Evolutionary conservation across 2,329 filamentous ascomycete species (phyloP).

Genomic region (Fusarium virguliforme): DNA sequence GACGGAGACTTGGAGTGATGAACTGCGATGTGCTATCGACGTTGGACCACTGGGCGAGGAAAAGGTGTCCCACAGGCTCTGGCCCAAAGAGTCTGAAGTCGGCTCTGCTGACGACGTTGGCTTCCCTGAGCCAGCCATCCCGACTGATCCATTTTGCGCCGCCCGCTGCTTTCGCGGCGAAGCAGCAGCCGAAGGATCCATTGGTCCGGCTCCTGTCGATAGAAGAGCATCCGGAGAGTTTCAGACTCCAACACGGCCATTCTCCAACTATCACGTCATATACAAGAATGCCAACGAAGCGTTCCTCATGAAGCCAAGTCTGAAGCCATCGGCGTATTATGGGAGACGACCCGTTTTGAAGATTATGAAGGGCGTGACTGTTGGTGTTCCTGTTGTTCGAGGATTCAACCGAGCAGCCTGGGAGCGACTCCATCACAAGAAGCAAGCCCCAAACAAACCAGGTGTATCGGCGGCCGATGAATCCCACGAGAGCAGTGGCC

Average conservation of each 20-base stretch:
- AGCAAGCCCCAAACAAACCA: slow-evolving; percentile 53
- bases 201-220: slow-evolving; percentile 54
- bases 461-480: slow-evolving; percentile 52
- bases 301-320: slow-evolving; percentile 87
- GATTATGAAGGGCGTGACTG: slow-evolving; percentile 85
- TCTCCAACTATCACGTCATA: slow-evolving; percentile 85
- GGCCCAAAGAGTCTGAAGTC: slow-evolving; percentile 72
- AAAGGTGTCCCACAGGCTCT: slow-evolving; percentile 88
- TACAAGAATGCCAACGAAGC: slow-evolving; percentile 85
- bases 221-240: slow-evolving; percentile 57
- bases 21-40: slow-evolving; percentile 90
- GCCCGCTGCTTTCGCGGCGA: slow-evolving; percentile 73
- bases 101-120: slow-evolving; percentile 34
- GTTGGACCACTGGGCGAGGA: slow-evolving; percentile 92
- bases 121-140: slow-evolving; percentile 60
- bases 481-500: slow-evolving; percentile 50
- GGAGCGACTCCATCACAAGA: slow-evolving; percentile 77
- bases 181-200: slow-evolving; percentile 69
- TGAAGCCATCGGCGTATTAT: slow-evolving; percentile 89
- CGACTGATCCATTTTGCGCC: slow-evolving; percentile 72
- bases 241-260: slow-evolving; percentile 68
- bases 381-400: slow-evolving; percentile 90
- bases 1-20: slow-evolving; percentile 93
- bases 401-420: slow-evolving; percentile 87
- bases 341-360: slow-evolving; percentile 85